A percentile compares a stretch with the other conserved stretches of the same genome.
These are phyloP conservation scores for Ampelomyces quisqualis DNA, from an alignment of 2,329 filamentous ascomycete species.

Conservation along the genomic window DNA sequence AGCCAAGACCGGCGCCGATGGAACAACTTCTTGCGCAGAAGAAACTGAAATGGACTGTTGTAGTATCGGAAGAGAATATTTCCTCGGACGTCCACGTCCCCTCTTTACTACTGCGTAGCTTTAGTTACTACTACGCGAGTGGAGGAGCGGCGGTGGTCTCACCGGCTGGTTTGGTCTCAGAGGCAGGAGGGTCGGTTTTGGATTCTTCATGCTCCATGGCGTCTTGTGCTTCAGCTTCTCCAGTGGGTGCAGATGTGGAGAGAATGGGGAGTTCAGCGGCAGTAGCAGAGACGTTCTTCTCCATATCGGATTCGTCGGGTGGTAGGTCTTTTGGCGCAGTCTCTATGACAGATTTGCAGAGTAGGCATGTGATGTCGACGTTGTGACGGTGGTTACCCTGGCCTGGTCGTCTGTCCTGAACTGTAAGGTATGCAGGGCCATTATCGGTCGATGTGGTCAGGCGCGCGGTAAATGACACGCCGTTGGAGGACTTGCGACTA, in stretches of 20 bases:
- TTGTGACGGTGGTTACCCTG: slow-evolving; percentile 12
- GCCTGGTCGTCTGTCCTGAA: slow-evolving; percentile 17
- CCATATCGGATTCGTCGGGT: background rate
- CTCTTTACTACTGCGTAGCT: background rate
- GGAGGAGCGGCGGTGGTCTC: slow-evolving; percentile 7
- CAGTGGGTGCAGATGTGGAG: background rate
- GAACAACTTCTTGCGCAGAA: too few relatives aligned
- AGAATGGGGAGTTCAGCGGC: too few relatives aligned
- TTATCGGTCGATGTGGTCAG: slow-evolving; percentile 3
- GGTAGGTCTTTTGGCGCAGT: slow-evolving; percentile 5
- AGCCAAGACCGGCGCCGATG: too few relatives aligned
- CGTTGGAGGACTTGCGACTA: background rate
- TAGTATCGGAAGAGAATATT: too few relatives aligned
- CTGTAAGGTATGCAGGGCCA: slow-evolving; percentile 14
- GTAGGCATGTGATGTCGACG: slow-evolving; percentile 21
- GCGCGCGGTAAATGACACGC: slow-evolving; percentile 7
- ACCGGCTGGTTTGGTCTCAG: slow-evolving; percentile 6
- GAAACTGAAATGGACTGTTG: too few relatives aligned
- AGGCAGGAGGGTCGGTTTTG: background rate
- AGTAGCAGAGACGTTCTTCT: too few relatives aligned
- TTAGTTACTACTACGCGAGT: slow-evolving; percentile 10
- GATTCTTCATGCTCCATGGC: background rate
- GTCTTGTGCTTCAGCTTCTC: background rate
- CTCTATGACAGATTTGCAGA: slow-evolving; percentile 21
- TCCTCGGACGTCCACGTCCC: slow-evolving; percentile 5